A percentile compares a stretch with the other conserved stretches of the same genome.
These are phyloP conservation scores for Solanum neorickii DNA, from an alignment of 257 asterid genomes.

Conservation along the genomic window DNA sequence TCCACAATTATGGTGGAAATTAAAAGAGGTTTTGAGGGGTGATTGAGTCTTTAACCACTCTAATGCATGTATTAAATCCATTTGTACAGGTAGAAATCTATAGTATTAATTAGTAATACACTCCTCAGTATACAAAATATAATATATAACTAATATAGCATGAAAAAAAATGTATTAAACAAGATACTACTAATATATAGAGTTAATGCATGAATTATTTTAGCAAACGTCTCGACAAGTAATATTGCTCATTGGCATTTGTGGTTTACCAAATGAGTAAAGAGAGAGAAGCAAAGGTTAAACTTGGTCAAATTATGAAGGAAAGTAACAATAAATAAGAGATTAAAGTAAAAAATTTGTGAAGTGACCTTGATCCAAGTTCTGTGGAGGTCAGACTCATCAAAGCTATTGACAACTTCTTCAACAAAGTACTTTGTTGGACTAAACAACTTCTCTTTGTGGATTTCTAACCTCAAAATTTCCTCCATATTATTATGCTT, in stretches of 20 bases:
- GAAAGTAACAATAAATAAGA: neutral
- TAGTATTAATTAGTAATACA: neutral
- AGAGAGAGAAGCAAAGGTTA: neutral
- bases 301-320: neutral
- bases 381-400: slow-evolving; percentile 60
- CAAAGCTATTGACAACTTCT: slow-evolving; percentile 53
- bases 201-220: neutral
- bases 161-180: too few relatives aligned
- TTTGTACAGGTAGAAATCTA: neutral
- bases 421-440: slow-evolving; percentile 60
- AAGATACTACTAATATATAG: neutral
- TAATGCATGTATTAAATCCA: neutral
- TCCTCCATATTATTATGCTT: slow-evolving; percentile 17
- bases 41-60: neutral
- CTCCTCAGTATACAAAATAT: neutral
- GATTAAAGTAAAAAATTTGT: neutral
- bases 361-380: slow-evolving; percentile 51
- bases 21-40: neutral
- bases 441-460: slow-evolving; percentile 28
- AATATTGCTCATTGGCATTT: neutral
- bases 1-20: neutral
- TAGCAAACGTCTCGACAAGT: neutral
- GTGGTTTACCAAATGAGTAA: neutral
- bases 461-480: slow-evolving; percentile 9
- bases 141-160: neutral